Conservation (phyloP, 805 yeast species). For the Tetrapisispora namnaoensis region DNA sequence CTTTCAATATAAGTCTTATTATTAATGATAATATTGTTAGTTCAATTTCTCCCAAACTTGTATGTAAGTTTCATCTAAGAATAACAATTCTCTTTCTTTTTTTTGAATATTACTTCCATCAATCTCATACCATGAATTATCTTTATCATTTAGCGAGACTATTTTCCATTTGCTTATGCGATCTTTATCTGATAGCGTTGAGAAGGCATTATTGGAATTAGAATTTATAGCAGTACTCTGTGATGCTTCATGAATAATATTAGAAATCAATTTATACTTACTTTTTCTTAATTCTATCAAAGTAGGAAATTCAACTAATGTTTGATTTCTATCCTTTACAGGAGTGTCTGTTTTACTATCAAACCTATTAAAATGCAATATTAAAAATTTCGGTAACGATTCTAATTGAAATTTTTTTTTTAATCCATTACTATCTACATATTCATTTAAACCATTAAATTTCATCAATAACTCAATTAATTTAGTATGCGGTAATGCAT, state of each 20-base stretch:
- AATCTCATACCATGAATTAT: conserved; percentile 49
- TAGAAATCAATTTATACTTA: conserved; percentile 39
- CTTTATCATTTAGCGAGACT: conserved; percentile 34
- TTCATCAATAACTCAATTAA: conserved; percentile 37
- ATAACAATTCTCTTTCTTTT: conserved; percentile 48
- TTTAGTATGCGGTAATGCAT: conserved; percentile 44
- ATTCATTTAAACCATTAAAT: conserved; percentile 19
- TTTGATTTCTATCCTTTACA: conserved; percentile 42
- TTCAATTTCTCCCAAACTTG: conserved; percentile 51
- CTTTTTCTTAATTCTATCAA: conserved; percentile 26
- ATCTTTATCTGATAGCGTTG: conserved; percentile 17
- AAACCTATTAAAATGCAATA: conserved; percentile 50
- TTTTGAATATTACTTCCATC: conserved; percentile 39
- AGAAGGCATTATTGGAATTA: conserved; percentile 11
- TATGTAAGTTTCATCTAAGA: conserved; percentile 50
- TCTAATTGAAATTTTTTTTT: conserved; percentile 30
- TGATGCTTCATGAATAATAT: conserved; percentile 33
- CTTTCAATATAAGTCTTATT: background rate
- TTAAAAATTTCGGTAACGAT: conserved; percentile 42
- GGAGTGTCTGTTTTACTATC: conserved; percentile 26
- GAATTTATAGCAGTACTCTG: conserved; percentile 6
- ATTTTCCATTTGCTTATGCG: conserved; percentile 38
- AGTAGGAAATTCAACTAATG: conserved; percentile 51
- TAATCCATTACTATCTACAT: conserved; percentile 13
- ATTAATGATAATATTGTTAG: background rate